phyloP scores from a whole-genome alignment of 2,329 filamentous ascomycete species.

The Diplodia intermedia region DNA sequence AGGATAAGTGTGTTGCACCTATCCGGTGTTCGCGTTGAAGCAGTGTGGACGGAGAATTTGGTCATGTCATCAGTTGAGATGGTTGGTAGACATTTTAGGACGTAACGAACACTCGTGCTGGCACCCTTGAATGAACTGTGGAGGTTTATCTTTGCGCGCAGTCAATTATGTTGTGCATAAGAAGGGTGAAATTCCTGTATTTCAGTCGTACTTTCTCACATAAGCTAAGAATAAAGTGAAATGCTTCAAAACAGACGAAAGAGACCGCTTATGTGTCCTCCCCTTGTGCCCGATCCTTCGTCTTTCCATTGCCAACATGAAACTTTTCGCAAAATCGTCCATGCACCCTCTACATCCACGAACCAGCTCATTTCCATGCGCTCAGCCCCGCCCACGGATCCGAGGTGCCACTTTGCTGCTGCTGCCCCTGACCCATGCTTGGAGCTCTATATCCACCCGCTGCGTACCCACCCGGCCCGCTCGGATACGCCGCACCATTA shows the following conservation, averaged over 20 bases:
- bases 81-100: too few relatives aligned
- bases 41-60: too few relatives aligned
- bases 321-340: not conserved
- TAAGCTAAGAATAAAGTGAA: not conserved
- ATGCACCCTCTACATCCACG: not conserved
- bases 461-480: conserved; percentile 64
- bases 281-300: not conserved
- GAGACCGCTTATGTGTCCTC: not conserved
- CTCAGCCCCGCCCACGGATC: conserved; percentile 76
- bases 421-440: conserved; percentile 51
- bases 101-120: not conserved
- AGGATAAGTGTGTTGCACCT: not conserved
- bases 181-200: not conserved
- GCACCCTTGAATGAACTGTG: too few relatives aligned
- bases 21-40: too few relatives aligned
- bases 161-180: not conserved
- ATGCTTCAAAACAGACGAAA: not conserved
- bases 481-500: conserved; percentile 46
- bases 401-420: conserved; percentile 40
- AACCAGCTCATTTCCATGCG: conserved; percentile 63
- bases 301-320: not conserved
- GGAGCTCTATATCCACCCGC: conserved; percentile 34
- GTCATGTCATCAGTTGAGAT: too few relatives aligned
- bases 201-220: not conserved
- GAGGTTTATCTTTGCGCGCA: too few relatives aligned